Percentiles rank a stretch among this genome's conserved stretches.
Evolutionary conservation across 352 stramenopile species (phyloP).

Genomic region (Phytophthora citricola): DNA sequence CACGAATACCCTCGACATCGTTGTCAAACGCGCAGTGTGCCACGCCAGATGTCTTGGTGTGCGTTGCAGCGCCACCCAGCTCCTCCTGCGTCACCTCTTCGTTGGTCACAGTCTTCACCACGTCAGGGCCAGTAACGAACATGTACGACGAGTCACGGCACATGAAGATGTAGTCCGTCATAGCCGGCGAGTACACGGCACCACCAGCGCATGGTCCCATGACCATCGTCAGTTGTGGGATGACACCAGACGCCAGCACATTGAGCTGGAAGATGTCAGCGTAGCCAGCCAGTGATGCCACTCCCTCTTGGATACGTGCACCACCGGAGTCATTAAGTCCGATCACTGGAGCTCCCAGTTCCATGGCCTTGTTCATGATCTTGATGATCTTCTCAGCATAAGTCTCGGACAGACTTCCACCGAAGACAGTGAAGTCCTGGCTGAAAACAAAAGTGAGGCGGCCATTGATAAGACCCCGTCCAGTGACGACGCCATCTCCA

Average conservation of each 20-base stretch:
- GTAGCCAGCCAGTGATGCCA: slow-evolving; percentile 97
- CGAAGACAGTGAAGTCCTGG: slow-evolving; percentile 98
- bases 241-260: slow-evolving; percentile 93
- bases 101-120: slow-evolving; percentile 98
- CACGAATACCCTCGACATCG: slow-evolving; percentile 94
- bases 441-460: slow-evolving; percentile 97
- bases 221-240: slow-evolving; percentile 98
- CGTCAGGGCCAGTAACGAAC: slow-evolving; percentile 99
- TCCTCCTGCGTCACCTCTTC: slow-evolving; percentile 96
- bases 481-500: slow-evolving; percentile 97
- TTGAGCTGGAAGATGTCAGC: slow-evolving; percentile 99
- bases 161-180: slow-evolving; percentile 99
- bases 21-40: slow-evolving; percentile 97
- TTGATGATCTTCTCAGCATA: slow-evolving; percentile 99
- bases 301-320: slow-evolving; percentile 98
- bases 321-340: slow-evolving; percentile 98
- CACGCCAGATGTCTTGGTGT: slow-evolving; percentile 96
- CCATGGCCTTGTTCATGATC: slow-evolving; percentile 98
- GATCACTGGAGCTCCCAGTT: slow-evolving; percentile 96
- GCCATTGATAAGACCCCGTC: slow-evolving; percentile 95
- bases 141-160: slow-evolving; percentile 97
- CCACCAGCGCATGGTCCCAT: slow-evolving; percentile 98
- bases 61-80: slow-evolving; percentile 94
- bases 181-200: slow-evolving; percentile 96
- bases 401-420: slow-evolving; percentile 95